phyloP scores from a whole-genome alignment of 257 asterid genomes.

The Cordia subcordata region DNA sequence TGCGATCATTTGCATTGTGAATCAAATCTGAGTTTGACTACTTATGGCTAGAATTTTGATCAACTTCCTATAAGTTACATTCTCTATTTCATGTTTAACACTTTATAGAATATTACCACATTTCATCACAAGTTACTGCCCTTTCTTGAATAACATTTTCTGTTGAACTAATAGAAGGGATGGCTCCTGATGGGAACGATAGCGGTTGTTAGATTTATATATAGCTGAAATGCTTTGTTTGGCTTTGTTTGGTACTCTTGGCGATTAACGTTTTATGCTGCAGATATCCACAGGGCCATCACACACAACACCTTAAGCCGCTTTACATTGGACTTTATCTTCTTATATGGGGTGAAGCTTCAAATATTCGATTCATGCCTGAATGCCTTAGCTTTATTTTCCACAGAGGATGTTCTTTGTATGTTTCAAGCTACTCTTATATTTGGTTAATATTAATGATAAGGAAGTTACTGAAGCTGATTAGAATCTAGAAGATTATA shows the following conservation, averaged over 20 bases:
- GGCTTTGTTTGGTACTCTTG: background rate
- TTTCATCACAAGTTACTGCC: constrained; percentile 5
- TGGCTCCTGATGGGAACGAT: too few species aligned
- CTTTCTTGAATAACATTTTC: background rate
- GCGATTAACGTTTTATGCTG: constrained; percentile 17
- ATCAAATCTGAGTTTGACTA: constrained; percentile 69
- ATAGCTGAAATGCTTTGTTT: background rate
- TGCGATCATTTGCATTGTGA: constrained; percentile 67
- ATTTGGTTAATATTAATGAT: constrained; percentile 1
- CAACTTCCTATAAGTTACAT: background rate
- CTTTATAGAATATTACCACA: background rate
- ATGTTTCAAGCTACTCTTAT: background rate
- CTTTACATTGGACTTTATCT: constrained; percentile 92
- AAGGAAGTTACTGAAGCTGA: too few species aligned
- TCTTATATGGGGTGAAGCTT: constrained; percentile 99
- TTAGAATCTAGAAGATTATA: too few species aligned
- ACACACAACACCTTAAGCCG: constrained; percentile 78
- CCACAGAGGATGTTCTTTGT: constrained; percentile 54
- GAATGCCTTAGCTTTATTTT: constrained; percentile 95
- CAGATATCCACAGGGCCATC: constrained; percentile 53
- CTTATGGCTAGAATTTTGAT: constrained; percentile 22
- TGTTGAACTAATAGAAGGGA: too few species aligned
- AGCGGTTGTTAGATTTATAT: background rate
- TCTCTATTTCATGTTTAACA: background rate
- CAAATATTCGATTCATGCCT: constrained; percentile 96